These are phyloP conservation scores for Prunus mume DNA, from an alignment of 306 rosid genomes.

Conservation along the genomic window DNA sequence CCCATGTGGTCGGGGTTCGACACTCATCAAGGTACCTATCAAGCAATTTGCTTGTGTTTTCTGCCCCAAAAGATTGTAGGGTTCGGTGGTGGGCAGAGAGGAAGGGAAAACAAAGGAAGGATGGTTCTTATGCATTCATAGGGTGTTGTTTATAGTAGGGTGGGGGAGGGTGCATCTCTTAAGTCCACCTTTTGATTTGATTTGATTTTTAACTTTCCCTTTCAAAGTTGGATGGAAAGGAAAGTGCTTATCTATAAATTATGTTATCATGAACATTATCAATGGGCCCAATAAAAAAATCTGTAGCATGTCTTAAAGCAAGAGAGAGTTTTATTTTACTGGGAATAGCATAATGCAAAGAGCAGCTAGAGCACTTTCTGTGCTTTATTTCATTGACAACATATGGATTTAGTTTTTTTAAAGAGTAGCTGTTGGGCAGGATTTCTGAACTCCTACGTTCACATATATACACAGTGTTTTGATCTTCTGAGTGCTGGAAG, in stretches of 20 bases:
- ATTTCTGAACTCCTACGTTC: neutral
- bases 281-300: neutral
- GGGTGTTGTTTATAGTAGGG: neutral
- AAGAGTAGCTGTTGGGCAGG: neutral
- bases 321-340: neutral
- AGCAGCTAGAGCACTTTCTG: neutral
- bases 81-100: neutral
- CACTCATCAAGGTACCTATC: neutral
- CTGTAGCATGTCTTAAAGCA: neutral
- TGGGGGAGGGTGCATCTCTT: no score
- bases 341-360: neutral
- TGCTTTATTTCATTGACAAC: neutral
- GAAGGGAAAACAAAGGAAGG: no score
- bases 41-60: neutral
- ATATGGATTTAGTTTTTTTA: neutral
- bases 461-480: neutral
- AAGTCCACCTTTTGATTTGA: no score
- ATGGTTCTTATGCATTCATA: no score
- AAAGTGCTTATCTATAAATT: neutral
- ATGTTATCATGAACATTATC: neutral
- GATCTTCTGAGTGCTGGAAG: neutral
- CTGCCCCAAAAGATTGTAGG: neutral
- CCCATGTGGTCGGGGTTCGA: neutral
- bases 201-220: no score
- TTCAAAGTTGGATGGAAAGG: no score